These are phyloP conservation scores for Diaporthe aspalathi DNA, from an alignment of 2,329 filamentous ascomycete species.

Conservation along the genomic window DNA sequence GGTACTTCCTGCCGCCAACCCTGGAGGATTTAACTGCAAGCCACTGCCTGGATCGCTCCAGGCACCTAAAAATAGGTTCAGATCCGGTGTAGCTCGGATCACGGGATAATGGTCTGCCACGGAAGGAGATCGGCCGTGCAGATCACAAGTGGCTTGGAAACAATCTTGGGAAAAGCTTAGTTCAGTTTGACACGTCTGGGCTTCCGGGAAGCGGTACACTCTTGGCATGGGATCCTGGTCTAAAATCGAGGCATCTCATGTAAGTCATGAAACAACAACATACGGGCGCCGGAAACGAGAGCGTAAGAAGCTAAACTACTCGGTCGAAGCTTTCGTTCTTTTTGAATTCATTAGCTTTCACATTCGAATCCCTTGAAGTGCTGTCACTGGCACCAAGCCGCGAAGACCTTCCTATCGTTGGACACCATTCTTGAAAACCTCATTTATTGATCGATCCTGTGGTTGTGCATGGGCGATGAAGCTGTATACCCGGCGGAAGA, in stretches of 20 bases:
- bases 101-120: neutral
- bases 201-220: neutral
- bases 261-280: neutral
- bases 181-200: neutral
- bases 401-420: neutral
- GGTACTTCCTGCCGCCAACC: neutral
- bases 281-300: neutral
- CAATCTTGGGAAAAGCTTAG: slow-evolving; percentile 18
- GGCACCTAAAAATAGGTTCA: neutral
- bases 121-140: slow-evolving; percentile 1
- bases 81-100: neutral
- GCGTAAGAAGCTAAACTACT: neutral
- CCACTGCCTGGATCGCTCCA: neutral
- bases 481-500: neutral
- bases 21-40: neutral
- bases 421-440: neutral
- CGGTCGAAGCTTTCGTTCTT: neutral
- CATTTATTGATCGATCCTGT: neutral
- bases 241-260: neutral
- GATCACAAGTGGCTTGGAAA: slow-evolving; percentile 15
- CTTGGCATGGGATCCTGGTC: neutral
- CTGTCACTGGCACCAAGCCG: neutral
- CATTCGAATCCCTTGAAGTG: neutral
- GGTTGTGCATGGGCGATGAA: neutral
- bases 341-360: too few species aligned